Conservation (phyloP, 495 filamentous ascomycete species). For the Xylaria acuta region DNA sequence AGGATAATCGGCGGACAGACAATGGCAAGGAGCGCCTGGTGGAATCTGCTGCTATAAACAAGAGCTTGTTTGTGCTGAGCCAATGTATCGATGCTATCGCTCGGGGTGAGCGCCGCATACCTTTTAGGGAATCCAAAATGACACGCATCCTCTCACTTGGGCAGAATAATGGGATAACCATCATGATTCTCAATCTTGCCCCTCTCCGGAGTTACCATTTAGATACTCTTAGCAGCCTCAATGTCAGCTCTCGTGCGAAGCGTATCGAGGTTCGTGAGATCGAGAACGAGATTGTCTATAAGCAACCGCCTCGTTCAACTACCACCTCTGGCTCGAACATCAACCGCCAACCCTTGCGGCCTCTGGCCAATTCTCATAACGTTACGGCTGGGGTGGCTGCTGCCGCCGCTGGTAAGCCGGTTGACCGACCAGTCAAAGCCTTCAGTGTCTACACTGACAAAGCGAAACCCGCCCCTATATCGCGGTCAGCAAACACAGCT, state of each 20-base stretch:
- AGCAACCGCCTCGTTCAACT: conserved; percentile 65
- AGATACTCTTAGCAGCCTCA: conserved; percentile 91
- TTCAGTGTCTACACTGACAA: conserved; percentile 85
- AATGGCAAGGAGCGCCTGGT: conserved; percentile 93
- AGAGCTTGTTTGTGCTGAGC: conserved; percentile 90
- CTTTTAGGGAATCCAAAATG: conserved; percentile 97
- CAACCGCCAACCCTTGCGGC: conserved; percentile 76
- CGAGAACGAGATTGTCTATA: conserved; percentile 89
- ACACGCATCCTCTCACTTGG: conserved; percentile 90
- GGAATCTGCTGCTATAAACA: conserved; percentile 98
- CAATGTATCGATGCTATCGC: conserved; percentile 96
- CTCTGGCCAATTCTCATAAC: conserved; percentile 71
- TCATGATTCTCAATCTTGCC: conserved; percentile 97
- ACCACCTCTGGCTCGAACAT: conserved; percentile 55
- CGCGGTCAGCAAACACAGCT: conserved; percentile 43
- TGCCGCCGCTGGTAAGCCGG: conserved; percentile 54
- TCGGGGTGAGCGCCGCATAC: conserved; percentile 73
- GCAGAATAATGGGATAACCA: conserved; percentile 92
- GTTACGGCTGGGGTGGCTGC: conserved; percentile 53
- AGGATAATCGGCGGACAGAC: conserved; percentile 93
- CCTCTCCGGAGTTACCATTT: conserved; percentile 86
- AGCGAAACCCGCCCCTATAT: conserved; percentile 50
- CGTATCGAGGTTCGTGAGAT: conserved; percentile 95
- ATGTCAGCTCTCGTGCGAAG: conserved; percentile 94
- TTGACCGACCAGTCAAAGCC: conserved; percentile 78